Evolutionary conservation across 2,329 filamentous ascomycete genomes (phyloP).

Genomic region (Fusarium piperis): DNA sequence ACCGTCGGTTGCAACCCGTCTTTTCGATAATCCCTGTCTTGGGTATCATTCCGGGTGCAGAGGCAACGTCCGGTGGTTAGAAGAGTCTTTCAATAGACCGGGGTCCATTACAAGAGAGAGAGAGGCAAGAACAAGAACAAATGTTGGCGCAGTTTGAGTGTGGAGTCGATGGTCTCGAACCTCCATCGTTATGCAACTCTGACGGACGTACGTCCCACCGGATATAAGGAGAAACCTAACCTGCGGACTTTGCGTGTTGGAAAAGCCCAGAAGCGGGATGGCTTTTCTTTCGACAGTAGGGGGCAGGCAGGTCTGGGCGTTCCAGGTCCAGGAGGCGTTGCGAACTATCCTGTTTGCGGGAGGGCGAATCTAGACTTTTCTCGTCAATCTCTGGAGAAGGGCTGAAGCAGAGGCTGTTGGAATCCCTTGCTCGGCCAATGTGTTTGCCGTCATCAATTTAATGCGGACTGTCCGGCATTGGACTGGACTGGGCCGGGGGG

Average conservation of each 20-base stretch:
- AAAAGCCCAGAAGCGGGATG: not conserved
- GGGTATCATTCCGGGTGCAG: not conserved
- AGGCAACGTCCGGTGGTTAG: not conserved
- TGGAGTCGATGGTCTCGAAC: not conserved
- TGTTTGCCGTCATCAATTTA: not conserved
- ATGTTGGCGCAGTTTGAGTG: not conserved
- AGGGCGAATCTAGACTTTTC: not conserved
- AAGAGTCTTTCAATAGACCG: not conserved
- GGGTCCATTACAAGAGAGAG: not conserved
- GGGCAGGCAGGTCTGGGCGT: not conserved
- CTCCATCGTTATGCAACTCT: slow-evolving; percentile 1
- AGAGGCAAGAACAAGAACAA: not conserved
- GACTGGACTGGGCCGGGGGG: not conserved
- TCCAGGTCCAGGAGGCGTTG: not conserved
- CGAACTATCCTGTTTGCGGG: not conserved
- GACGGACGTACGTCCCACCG: not conserved
- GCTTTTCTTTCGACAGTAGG: not conserved
- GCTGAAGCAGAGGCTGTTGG: not conserved
- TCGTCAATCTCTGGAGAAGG: not conserved
- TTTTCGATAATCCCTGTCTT: not conserved
- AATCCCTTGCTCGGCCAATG: not conserved
- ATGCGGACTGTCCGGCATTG: not conserved
- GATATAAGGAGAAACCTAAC: slow-evolving; percentile 8
- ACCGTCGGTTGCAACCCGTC: not conserved
- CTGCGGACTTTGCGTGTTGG: not conserved